A percentile compares a stretch with the other conserved stretches of the same genome.
Evolutionary conservation across 805 yeast genomes (phyloP).

Genomic region (Metschnikowia cerradonensis): DNA sequence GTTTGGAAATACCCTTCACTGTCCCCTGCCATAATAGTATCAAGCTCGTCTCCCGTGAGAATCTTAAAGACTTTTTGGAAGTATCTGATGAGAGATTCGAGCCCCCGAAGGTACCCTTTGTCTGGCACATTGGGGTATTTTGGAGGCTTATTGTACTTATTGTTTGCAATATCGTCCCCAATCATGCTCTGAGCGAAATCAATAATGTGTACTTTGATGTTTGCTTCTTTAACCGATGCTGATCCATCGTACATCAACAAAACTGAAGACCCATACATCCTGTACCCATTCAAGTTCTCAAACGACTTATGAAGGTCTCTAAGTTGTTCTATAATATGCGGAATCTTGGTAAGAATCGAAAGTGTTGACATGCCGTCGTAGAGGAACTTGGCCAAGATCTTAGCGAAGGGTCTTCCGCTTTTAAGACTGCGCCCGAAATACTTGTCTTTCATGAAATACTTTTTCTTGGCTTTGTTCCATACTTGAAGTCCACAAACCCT

Average conservation of each 20-base stretch:
- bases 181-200: constrained; percentile 95
- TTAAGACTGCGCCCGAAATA: constrained; percentile 81
- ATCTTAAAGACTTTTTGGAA: constrained; percentile 56
- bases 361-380: constrained; percentile 64
- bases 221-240: constrained; percentile 7
- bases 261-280: constrained; percentile 89
- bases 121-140: constrained; percentile 61
- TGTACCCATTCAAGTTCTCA: constrained; percentile 58
- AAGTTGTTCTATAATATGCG: constrained; percentile 57
- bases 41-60: constrained; percentile 36
- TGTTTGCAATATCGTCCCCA: constrained; percentile 37
- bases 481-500: constrained; percentile 90
- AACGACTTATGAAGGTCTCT: constrained; percentile 57
- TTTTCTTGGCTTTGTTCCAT: constrained; percentile 13
- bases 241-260: constrained; percentile 85
- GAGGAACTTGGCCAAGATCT: constrained; percentile 68
- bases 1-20: constrained; percentile 1
- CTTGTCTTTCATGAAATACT: constrained; percentile 74
- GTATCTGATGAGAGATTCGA: constrained; percentile 66
- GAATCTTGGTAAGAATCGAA: constrained; percentile 65
- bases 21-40: constrained; percentile 18
- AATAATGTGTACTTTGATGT: constrained; percentile 62
- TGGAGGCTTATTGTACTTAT: constrained; percentile 62
- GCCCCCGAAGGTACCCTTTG: constrained; percentile 80
- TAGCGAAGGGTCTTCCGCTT: constrained; percentile 73